Conservation (phyloP, 2,329 filamentous ascomycete genomes). For the Aspergillus sergii region DNA sequence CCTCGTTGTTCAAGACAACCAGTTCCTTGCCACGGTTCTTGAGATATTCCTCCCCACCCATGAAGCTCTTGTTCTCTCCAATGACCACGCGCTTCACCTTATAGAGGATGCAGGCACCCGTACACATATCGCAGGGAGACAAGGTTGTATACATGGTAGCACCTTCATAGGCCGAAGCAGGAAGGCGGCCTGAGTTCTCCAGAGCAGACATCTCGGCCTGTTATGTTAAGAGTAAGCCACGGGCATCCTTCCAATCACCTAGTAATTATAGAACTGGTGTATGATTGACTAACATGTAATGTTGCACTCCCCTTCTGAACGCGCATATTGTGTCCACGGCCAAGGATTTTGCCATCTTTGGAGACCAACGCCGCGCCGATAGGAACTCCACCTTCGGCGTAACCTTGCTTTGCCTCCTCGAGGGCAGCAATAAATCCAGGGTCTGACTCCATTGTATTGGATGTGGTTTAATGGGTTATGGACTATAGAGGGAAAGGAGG, state of each 20-base stretch:
- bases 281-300: conserved; percentile 61
- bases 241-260: background rate
- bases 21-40: conserved; percentile 70
- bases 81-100: conserved; percentile 74
- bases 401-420: conserved; percentile 59
- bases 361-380: conserved; percentile 66
- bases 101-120: conserved; percentile 75
- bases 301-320: conserved; percentile 72
- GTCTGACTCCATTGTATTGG: conserved; percentile 41
- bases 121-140: conserved; percentile 81
- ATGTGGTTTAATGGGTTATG: background rate
- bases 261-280: background rate
- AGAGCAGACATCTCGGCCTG: conserved; percentile 77
- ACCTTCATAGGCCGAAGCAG: conserved; percentile 68
- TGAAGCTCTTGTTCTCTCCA: conserved; percentile 74
- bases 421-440: conserved; percentile 60
- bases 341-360: conserved; percentile 69
- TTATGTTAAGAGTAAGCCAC: conserved; percentile 4
- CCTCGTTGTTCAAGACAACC: conserved; percentile 66
- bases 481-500: background rate
- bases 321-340: conserved; percentile 74
- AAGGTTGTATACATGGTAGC: conserved; percentile 84
- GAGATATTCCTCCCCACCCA: conserved; percentile 73
- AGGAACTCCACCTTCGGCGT: conserved; percentile 60
- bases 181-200: conserved; percentile 71